phyloP scores from a whole-genome alignment of 2,329 filamentous ascomycete genomes.

The Hymenoscyphus fructigenus region DNA sequence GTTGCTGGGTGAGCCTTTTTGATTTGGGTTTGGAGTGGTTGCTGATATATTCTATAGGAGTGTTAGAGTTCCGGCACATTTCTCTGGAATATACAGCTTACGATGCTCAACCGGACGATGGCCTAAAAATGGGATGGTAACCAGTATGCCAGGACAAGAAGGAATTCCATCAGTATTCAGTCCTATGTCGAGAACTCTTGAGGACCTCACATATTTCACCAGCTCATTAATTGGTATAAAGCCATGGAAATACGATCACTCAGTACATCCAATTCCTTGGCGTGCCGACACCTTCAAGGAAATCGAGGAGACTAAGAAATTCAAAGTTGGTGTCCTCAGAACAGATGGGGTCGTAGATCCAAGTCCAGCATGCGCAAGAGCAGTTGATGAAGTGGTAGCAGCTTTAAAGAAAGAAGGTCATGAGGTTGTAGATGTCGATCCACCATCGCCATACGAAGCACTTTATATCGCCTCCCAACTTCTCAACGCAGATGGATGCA shows the following conservation, averaged over 20 bases:
- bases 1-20: slow-evolving; percentile 19
- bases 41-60: slow-evolving; percentile 59
- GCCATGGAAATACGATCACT: slow-evolving; percentile 87
- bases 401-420: slow-evolving; percentile 74
- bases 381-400: slow-evolving; percentile 66
- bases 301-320: slow-evolving; percentile 57
- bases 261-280: slow-evolving; percentile 84
- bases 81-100: slow-evolving; percentile 83
- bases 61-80: slow-evolving; percentile 83
- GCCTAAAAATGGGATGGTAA: slow-evolving; percentile 80
- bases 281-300: slow-evolving; percentile 58
- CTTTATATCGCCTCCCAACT: slow-evolving; percentile 76
- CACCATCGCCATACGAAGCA: slow-evolving; percentile 72
- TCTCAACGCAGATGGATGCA: slow-evolving; percentile 80
- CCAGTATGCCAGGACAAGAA: slow-evolving; percentile 90
- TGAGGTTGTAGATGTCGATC: slow-evolving; percentile 64
- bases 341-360: slow-evolving; percentile 84
- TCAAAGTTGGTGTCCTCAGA: slow-evolving; percentile 74
- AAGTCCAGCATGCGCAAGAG: slow-evolving; percentile 77
- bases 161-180: slow-evolving; percentile 87
- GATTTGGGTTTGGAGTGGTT: neutral
- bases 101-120: slow-evolving; percentile 87
- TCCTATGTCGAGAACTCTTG: slow-evolving; percentile 84
- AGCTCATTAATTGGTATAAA: slow-evolving; percentile 74
- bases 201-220: slow-evolving; percentile 83